phyloP scores from a whole-genome alignment of 306 rosid species.

The Benincasa hispida region DNA sequence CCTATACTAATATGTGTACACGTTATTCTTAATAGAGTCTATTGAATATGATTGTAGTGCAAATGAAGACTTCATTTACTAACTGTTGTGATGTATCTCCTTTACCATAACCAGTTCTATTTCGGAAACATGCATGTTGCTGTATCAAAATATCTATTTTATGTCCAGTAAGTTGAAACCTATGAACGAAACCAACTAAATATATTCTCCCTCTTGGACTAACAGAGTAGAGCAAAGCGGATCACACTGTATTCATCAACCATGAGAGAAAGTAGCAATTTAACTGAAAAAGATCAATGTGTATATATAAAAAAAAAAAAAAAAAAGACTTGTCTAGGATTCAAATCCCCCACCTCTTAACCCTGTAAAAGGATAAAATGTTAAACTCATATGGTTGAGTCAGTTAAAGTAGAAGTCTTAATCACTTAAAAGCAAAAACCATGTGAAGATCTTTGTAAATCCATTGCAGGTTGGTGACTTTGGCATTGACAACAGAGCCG shows the following conservation, averaged over 20 bases:
- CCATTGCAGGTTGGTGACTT: conserved; percentile 80
- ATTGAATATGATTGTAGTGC: neutral
- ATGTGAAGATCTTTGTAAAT: conserved; percentile 12
- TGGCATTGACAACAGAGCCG: conserved; percentile 84
- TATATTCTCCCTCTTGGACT: neutral
- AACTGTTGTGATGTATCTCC: neutral
- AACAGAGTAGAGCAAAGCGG: neutral
- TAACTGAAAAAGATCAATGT: neutral
- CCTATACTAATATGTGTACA: neutral
- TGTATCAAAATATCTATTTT: neutral
- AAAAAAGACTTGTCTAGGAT: neutral
- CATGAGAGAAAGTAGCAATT: neutral
- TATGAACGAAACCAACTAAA: neutral
- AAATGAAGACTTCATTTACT: neutral
- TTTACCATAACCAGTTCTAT: neutral
- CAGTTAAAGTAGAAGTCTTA: neutral
- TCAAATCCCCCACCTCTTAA: neutral
- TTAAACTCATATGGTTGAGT: neutral
- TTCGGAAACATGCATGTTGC: neutral
- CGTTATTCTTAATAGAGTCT: neutral
- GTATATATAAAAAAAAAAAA: too few relatives aligned
- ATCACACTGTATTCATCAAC: neutral
- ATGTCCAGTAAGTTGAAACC: neutral
- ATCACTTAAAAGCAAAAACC: neutral
- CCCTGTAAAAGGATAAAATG: neutral